Conservation (phyloP, 176 grass and related monocot genomes). For the Areca catechu region DNA sequence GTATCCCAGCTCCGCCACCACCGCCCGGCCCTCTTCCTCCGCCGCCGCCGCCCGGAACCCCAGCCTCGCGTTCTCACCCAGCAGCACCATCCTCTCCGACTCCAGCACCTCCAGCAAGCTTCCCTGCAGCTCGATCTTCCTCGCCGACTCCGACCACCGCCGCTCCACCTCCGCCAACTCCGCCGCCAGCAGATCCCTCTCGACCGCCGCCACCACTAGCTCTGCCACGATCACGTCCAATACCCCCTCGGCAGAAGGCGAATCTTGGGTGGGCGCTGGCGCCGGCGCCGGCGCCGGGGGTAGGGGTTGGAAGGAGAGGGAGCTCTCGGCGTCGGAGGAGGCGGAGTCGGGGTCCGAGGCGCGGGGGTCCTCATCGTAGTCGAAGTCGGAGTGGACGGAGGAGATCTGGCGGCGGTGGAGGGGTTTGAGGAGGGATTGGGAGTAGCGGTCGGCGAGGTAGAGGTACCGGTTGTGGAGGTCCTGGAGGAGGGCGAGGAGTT, state of each 20-base stretch:
- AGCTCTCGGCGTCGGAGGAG: conserved; percentile 71
- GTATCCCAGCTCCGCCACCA: conserved; percentile 52
- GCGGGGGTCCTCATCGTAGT: conserved; percentile 15
- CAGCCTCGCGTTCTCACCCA: conserved; percentile 85
- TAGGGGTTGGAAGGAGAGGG: conserved; percentile 62
- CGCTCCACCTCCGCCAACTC: conserved; percentile 29
- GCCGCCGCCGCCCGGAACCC: conserved; percentile 37
- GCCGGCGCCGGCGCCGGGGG: background rate
- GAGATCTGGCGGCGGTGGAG: background rate
- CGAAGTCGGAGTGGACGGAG: conserved; percentile 20
- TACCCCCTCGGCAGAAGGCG: background rate
- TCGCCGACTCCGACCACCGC: conserved; percentile 27
- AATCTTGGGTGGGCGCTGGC: background rate
- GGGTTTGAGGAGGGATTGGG: conserved; percentile 37
- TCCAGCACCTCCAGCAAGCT: conserved; percentile 85
- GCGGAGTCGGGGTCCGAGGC: conserved; percentile 43
- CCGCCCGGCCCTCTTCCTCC: conserved; percentile 46
- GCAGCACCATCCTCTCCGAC: conserved; percentile 77
- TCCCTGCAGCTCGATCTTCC: conserved; percentile 89
- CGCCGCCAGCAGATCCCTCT: conserved; percentile 44
- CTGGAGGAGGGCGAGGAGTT: conserved; percentile 69
- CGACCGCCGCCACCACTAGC: conserved; percentile 49
- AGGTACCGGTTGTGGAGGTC: conserved; percentile 89
- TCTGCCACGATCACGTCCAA: conserved; percentile 37
- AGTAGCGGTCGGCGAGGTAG: conserved; percentile 91